phyloP scores from a whole-genome alignment of 768 basidiomycete species.

The Mycena metata region DNA sequence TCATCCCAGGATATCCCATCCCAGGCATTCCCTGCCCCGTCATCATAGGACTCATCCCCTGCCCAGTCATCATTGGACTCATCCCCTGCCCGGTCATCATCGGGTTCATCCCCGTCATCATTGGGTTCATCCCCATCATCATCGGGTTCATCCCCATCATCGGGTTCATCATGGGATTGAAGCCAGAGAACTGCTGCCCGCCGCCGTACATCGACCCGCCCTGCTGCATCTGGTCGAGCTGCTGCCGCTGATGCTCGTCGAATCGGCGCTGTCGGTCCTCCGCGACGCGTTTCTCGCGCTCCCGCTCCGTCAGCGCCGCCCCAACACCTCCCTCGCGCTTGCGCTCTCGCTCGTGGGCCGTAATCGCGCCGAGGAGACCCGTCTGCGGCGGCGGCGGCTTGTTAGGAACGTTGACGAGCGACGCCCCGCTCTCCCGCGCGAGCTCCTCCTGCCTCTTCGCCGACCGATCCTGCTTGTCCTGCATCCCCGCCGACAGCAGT shows the following conservation, averaged over 20 bases:
- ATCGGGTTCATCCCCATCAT: conserved; percentile 70
- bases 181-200: conserved; percentile 59
- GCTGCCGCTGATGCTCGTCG: conserved; percentile 90
- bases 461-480: conserved; percentile 95
- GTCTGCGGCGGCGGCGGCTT: conserved; percentile 96
- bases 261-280: conserved; percentile 95
- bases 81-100: conserved; percentile 62
- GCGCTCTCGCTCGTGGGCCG: conserved; percentile 93
- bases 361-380: conserved; percentile 95
- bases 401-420: conserved; percentile 94
- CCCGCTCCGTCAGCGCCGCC: conserved; percentile 93
- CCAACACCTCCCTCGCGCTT: conserved; percentile 97
- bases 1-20: conserved; percentile 73
- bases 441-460: conserved; percentile 96
- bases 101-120: conserved; percentile 57
- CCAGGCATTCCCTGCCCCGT: conserved; percentile 44
- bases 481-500: conserved; percentile 92
- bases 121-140: conserved; percentile 53
- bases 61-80: conserved; percentile 63
- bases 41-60: conserved; percentile 57
- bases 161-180: conserved; percentile 85
- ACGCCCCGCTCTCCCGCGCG: conserved; percentile 91
- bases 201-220: conserved; percentile 82
- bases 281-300: conserved; percentile 91
- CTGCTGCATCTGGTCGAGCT: conserved; percentile 91